These are phyloP conservation scores for Beta lomatogona DNA, from an alignment of 179 eudicot genomes.

Conservation along the genomic window DNA sequence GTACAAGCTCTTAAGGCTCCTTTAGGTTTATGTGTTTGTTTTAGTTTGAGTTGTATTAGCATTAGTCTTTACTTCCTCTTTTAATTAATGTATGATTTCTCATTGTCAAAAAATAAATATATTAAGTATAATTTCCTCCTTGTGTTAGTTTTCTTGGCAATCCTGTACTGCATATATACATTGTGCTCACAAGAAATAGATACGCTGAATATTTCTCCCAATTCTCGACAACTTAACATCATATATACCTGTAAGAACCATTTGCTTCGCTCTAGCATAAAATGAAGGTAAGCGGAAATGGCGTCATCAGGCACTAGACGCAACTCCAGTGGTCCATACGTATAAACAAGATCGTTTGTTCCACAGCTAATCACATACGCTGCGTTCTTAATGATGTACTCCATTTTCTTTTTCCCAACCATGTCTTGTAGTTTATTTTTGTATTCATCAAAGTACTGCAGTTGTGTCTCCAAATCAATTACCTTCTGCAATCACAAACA, in stretches of 20 bases:
- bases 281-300: constrained; percentile 40
- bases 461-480: constrained; percentile 45
- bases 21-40: too few species aligned
- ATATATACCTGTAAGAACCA: constrained; percentile 51
- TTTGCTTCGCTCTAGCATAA: constrained; percentile 33
- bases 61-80: too few species aligned
- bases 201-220: too few species aligned
- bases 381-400: constrained; percentile 34
- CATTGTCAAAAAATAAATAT: too few species aligned
- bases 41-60: too few species aligned
- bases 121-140: too few species aligned
- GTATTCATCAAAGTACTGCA: constrained; percentile 66
- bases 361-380: constrained; percentile 57
- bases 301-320: constrained; percentile 16
- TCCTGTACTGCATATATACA: too few species aligned
- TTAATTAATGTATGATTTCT: too few species aligned
- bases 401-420: constrained; percentile 51
- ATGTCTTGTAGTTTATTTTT: constrained; percentile 36
- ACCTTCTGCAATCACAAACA: constrained; percentile 42
- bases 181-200: too few species aligned
- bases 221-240: too few species aligned
- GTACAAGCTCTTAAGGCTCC: too few species aligned
- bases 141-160: too few species aligned
- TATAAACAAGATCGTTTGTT: constrained; percentile 56
- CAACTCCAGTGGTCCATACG: constrained; percentile 25